phyloP scores from a whole-genome alignment of 345 rosid species.

The Eutrema heterophyllum region DNA sequence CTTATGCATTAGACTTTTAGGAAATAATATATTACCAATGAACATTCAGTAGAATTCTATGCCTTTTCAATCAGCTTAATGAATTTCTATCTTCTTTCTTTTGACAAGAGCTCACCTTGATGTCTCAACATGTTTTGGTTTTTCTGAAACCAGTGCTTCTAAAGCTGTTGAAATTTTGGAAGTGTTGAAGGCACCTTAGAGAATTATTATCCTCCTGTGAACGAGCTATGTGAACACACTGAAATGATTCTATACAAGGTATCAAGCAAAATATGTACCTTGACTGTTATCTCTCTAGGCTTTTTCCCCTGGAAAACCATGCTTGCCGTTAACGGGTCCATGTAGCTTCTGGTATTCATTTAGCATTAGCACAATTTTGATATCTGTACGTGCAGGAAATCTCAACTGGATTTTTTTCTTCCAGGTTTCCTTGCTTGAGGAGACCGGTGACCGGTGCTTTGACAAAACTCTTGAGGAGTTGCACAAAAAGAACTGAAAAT shows the following conservation, averaged over 20 bases:
- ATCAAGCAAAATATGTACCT: slow-evolving; percentile 6
- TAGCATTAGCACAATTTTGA: background rate
- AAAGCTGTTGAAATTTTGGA: slow-evolving; percentile 98
- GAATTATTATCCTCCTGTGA: slow-evolving; percentile 96
- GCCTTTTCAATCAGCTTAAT: background rate
- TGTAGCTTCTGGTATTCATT: slow-evolving; percentile 2
- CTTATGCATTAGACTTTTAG: slow-evolving; percentile 48
- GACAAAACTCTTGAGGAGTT: slow-evolving; percentile 81
- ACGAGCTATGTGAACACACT: slow-evolving; percentile 91
- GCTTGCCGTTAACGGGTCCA: background rate
- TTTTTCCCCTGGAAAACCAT: background rate
- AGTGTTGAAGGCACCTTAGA: slow-evolving; percentile 97
- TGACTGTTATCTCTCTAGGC: background rate
- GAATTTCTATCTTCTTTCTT: background rate
- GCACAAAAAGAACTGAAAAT: slow-evolving; percentile 66
- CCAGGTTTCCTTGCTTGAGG: slow-evolving; percentile 90
- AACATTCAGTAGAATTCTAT: background rate
- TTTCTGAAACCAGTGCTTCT: slow-evolving; percentile 47
- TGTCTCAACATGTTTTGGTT: background rate
- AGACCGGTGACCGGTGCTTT: slow-evolving; percentile 52
- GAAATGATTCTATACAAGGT: slow-evolving; percentile 99
- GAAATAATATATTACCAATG: slow-evolving; percentile 6
- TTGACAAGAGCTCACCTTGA: background rate
- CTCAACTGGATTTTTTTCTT: background rate
- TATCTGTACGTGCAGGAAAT: background rate